Percentiles rank a stretch among this genome's conserved stretches.
Conservation (phyloP, 2,329 filamentous ascomycete genomes). For the Fusarium virguliforme region DNA sequence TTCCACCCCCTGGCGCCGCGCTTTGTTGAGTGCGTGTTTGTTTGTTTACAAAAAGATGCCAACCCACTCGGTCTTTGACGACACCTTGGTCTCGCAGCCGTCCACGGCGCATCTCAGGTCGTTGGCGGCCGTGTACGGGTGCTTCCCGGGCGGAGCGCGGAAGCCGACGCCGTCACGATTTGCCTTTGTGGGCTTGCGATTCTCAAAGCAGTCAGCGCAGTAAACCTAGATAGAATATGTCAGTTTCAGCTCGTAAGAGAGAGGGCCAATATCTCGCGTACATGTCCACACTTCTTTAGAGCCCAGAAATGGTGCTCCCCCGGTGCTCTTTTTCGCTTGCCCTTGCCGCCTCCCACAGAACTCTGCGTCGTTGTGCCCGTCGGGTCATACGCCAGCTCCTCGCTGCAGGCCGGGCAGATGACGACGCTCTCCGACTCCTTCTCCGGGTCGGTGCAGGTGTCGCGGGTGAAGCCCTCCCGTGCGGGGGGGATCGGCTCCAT, state of each 20-base stretch:
- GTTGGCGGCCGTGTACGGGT: constrained; percentile 40
- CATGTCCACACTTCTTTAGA: constrained; percentile 91
- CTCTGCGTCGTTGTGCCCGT: constrained; percentile 52
- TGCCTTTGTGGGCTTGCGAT: constrained; percentile 62
- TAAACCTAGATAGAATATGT: constrained; percentile 66
- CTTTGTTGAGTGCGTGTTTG: background rate
- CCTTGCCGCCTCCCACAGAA: constrained; percentile 45
- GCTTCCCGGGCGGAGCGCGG: constrained; percentile 53
- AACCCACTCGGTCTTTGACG: constrained; percentile 71
- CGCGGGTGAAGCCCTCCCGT: constrained; percentile 84
- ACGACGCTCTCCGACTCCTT: constrained; percentile 77
- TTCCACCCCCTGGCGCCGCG: constrained; percentile 9
- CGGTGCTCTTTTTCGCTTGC: constrained; percentile 64
- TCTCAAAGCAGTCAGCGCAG: constrained; percentile 74
- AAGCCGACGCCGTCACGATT: constrained; percentile 59
- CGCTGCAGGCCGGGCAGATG: constrained; percentile 88
- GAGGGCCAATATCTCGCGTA: constrained; percentile 62
- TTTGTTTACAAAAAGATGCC: constrained; percentile 69
- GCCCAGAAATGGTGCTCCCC: constrained; percentile 93
- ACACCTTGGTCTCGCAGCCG: constrained; percentile 69
- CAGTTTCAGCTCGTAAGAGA: constrained; percentile 9
- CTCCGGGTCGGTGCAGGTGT: constrained; percentile 63
- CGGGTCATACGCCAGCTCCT: constrained; percentile 85
- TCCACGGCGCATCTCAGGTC: constrained; percentile 71
- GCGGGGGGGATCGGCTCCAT: constrained; percentile 77